phyloP scores from a whole-genome alignment of 306 rosid genomes.

The Vigna mungo region DNA sequence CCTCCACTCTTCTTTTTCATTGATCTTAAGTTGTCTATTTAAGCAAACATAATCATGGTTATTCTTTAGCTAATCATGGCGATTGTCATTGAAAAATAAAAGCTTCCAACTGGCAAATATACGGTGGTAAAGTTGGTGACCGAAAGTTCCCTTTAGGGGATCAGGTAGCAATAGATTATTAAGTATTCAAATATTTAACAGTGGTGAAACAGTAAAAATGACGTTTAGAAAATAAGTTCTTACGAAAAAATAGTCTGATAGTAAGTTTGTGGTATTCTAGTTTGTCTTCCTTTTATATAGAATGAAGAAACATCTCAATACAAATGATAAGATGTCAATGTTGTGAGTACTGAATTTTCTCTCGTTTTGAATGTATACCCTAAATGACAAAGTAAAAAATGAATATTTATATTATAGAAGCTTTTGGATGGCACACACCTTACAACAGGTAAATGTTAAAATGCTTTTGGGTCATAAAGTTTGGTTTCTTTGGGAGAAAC shows the following conservation, averaged over 20 bases:
- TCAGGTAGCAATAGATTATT: background rate
- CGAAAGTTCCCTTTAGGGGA: slow-evolving; percentile 17
- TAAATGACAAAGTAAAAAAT: background rate
- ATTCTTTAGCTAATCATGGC: slow-evolving; percentile 23
- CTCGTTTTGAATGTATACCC: background rate
- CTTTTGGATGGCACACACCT: slow-evolving; percentile 18
- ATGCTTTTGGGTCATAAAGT: slow-evolving; percentile 10
- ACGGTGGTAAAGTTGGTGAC: background rate
- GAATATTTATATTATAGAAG: background rate
- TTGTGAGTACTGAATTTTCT: background rate
- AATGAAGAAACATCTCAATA: too few species aligned
- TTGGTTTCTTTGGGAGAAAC: background rate
- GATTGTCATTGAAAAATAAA: background rate
- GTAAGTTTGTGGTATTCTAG: too few species aligned
- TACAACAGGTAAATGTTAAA: background rate
- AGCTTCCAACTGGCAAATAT: slow-evolving; percentile 13
- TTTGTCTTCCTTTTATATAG: too few species aligned
- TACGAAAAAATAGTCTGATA: too few species aligned
- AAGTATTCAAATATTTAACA: background rate
- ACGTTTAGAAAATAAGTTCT: background rate
- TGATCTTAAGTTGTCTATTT: slow-evolving; percentile 13
- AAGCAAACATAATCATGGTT: slow-evolving; percentile 25
- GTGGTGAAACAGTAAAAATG: background rate
- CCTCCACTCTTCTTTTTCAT: background rate
- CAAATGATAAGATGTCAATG: too few species aligned